These are phyloP conservation scores for Diaporthe sp. DNA, from an alignment of 2,329 filamentous ascomycete genomes.

Conservation along the genomic window DNA sequence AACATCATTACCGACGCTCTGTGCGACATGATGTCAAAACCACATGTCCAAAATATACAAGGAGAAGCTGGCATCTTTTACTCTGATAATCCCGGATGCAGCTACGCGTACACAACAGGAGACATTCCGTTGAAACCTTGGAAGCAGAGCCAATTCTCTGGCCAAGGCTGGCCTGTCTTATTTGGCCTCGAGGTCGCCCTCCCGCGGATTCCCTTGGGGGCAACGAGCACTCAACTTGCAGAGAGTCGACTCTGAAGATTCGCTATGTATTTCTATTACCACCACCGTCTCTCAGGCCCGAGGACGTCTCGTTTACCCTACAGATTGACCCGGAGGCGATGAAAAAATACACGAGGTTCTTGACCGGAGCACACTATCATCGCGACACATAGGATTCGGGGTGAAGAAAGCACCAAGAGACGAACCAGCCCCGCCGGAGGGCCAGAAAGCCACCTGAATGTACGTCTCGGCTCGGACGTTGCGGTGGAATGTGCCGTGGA, in stretches of 20 bases:
- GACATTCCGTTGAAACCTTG: background rate
- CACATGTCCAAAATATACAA: background rate
- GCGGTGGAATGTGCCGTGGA: background rate
- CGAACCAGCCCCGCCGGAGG: background rate
- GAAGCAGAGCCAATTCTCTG: background rate
- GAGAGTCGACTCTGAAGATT: background rate
- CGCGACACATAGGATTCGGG: background rate
- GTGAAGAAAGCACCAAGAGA: background rate
- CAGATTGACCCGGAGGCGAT: background rate
- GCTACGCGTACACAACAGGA: background rate
- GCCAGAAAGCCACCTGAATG: background rate
- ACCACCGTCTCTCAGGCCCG: fast-evolving
- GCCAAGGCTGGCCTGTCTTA: background rate
- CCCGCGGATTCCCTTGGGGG: background rate
- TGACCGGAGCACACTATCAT: background rate
- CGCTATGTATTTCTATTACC: background rate
- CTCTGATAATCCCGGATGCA: background rate
- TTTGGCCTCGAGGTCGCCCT: slow-evolving; percentile 14
- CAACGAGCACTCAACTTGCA: background rate
- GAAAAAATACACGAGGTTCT: background rate
- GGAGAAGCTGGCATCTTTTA: background rate
- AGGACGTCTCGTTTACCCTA: too few relatives aligned
- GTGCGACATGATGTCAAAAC: background rate
- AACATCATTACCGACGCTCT: slow-evolving; percentile 16
- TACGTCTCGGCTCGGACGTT: background rate